Conservation (phyloP, 2,329 filamentous ascomycete genomes). For the Paecilomyces niveus region DNA sequence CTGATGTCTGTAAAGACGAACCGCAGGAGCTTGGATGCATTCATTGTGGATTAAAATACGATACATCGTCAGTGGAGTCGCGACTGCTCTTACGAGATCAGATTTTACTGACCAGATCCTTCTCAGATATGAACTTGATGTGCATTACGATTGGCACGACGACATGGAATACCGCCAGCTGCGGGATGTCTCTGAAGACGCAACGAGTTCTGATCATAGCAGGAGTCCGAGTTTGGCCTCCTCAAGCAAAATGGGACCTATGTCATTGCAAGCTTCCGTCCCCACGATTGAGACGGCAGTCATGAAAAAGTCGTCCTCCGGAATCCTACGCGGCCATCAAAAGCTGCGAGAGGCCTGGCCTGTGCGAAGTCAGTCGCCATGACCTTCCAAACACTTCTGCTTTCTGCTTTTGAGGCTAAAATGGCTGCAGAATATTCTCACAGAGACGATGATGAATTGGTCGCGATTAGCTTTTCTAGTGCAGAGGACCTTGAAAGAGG, state of each 20-base stretch:
- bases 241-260: neutral
- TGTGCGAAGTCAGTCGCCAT: constrained; percentile 13
- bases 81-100: neutral
- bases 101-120: neutral
- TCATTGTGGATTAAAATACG: constrained; percentile 6
- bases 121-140: constrained; percentile 7
- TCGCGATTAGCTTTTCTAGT: constrained; percentile 22
- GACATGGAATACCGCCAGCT: constrained; percentile 10
- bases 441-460: constrained; percentile 21
- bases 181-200: constrained; percentile 1
- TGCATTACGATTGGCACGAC: constrained; percentile 9
- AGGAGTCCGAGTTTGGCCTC: constrained; percentile 3
- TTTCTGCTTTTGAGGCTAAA: neutral
- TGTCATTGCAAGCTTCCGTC: constrained; percentile 8
- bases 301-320: constrained; percentile 2
- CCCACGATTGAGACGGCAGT: constrained; percentile 13
- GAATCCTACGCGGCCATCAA: constrained; percentile 5
- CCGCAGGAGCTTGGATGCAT: constrained; percentile 4
- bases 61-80: constrained; percentile 5
- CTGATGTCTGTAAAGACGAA: constrained; percentile 3
- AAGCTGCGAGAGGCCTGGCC: constrained; percentile 22
- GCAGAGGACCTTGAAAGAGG: constrained; percentile 22
- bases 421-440: constrained; percentile 15
- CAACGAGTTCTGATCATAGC: neutral
- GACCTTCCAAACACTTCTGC: neutral